A percentile compares a stretch with the other conserved stretches of the same genome.
Conservation (phyloP, 805 yeast species). For the Kuraishia ogatae region DNA sequence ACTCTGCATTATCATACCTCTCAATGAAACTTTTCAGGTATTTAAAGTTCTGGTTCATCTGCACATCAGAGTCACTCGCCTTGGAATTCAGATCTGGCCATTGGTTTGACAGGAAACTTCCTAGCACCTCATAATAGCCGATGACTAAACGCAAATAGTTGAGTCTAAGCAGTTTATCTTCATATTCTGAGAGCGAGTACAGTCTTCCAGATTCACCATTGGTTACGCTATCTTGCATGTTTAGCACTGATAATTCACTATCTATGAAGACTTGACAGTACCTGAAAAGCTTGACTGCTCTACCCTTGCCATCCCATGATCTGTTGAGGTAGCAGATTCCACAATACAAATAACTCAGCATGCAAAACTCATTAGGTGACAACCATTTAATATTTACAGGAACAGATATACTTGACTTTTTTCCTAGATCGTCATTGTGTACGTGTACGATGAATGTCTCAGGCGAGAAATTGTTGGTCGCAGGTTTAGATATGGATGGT, state of each 20-base stretch:
- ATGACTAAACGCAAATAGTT: constrained; percentile 21
- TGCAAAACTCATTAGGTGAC: constrained; percentile 31
- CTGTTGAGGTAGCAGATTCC: constrained; percentile 30
- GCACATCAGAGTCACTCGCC: not conserved
- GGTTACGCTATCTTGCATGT: constrained; percentile 7
- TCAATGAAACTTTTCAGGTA: constrained; percentile 24
- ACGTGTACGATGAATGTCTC: not conserved
- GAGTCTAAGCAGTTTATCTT: constrained; percentile 18
- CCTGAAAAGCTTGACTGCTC: constrained; percentile 27
- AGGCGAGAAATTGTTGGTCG: no score
- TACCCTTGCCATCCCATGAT: constrained; percentile 23
- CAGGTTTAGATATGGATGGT: no score
- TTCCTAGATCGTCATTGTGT: not conserved
- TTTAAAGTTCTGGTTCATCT: constrained; percentile 10
- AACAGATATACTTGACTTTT: not conserved
- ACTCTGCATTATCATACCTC: constrained; percentile 25
- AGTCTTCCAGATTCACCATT: not conserved
- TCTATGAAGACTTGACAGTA: constrained; percentile 26
- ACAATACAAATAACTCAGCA: constrained; percentile 30
- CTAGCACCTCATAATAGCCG: constrained; percentile 27
- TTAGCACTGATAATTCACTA: constrained; percentile 14
- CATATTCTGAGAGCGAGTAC: constrained; percentile 14
- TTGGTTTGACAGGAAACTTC: constrained; percentile 23
- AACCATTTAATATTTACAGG: constrained; percentile 29
- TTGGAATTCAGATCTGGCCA: constrained; percentile 7